These are phyloP conservation scores for Pichia californica DNA, from an alignment of 805 yeast species.

Conservation along the genomic window DNA sequence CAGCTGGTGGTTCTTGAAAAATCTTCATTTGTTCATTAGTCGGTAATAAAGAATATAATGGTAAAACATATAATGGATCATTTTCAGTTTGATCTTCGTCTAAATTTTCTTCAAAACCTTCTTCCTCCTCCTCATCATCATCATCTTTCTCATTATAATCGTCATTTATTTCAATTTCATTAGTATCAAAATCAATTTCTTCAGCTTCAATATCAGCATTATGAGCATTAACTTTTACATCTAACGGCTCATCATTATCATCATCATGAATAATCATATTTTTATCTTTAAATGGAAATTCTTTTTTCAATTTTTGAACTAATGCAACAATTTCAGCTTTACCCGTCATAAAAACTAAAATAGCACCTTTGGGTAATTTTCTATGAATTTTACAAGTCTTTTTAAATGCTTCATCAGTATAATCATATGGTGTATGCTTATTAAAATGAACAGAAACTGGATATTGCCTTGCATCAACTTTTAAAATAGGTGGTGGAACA, in stretches of 20 bases:
- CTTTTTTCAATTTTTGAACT: constrained; percentile 60
- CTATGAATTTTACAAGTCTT: constrained; percentile 85
- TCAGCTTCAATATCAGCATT: constrained; percentile 77
- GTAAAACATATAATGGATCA: constrained; percentile 85
- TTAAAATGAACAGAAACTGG: constrained; percentile 92
- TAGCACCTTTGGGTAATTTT: constrained; percentile 88
- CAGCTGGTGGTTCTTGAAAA: constrained; percentile 77
- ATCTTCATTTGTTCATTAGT: constrained; percentile 93
- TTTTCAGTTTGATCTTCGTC: constrained; percentile 64
- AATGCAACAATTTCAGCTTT: constrained; percentile 81
- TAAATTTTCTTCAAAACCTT: constrained; percentile 64
- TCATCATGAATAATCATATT: constrained; percentile 4
- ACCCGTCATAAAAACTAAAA: constrained; percentile 86
- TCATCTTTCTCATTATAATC: constrained; percentile 37
- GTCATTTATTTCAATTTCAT: constrained; percentile 32
- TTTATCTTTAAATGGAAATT: constrained; percentile 51
- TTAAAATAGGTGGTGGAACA: constrained; percentile 76
- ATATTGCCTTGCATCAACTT: constrained; percentile 87
- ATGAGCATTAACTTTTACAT: constrained; percentile 47
- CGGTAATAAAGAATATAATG: constrained; percentile 89
- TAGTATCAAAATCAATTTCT: constrained; percentile 63
- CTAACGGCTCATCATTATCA: constrained; percentile 30
- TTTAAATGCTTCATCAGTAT: constrained; percentile 77
- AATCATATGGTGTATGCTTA: constrained; percentile 68
- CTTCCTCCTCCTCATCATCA: constrained; percentile 50